phyloP scores from a whole-genome alignment of 257 asterid genomes.

The Jaltomata sinuosa region DNA sequence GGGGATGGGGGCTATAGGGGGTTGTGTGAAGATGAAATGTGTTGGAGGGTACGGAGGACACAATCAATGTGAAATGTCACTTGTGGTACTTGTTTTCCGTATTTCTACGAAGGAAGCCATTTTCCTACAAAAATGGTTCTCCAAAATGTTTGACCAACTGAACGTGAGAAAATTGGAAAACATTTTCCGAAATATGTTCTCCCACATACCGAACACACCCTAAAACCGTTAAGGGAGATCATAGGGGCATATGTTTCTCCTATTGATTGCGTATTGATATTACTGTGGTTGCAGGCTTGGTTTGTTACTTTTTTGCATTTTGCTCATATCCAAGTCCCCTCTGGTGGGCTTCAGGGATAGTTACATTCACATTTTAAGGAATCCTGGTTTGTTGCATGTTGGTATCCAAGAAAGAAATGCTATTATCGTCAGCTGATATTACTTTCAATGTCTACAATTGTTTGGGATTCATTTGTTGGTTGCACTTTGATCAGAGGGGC shows the following conservation, averaged over 20 bases:
- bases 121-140: too few species aligned
- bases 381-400: neutral
- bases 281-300: neutral
- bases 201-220: too few species aligned
- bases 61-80: too few species aligned
- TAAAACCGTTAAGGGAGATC: neutral
- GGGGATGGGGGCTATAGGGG: too few species aligned
- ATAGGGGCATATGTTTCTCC: neutral
- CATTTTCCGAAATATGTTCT: too few species aligned
- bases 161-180: too few species aligned
- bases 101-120: too few species aligned
- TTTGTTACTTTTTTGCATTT: neutral
- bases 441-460: neutral
- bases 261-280: neutral
- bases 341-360: neutral
- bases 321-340: neutral
- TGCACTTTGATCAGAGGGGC: neutral
- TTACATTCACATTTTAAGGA: neutral
- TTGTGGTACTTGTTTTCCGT: too few species aligned
- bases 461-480: neutral
- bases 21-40: too few species aligned
- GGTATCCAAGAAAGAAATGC: neutral
- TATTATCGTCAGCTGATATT: neutral
- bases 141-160: too few species aligned
- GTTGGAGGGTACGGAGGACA: too few species aligned